These are phyloP conservation scores for Melampsora larici-populina DNA, from an alignment of 1,284 basidiomycete species.

Conservation along the genomic window DNA sequence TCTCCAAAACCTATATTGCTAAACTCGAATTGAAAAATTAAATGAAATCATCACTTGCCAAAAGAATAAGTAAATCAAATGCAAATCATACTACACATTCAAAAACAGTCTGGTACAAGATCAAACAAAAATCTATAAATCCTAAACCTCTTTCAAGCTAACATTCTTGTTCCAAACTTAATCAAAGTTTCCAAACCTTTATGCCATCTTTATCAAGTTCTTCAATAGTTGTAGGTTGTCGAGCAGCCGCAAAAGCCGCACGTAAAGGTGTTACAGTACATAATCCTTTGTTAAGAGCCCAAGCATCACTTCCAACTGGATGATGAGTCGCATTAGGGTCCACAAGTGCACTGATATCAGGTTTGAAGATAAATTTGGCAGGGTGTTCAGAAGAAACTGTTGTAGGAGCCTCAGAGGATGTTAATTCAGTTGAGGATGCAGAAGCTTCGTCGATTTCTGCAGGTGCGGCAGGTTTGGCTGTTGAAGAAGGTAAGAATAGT, in stretches of 20 bases:
- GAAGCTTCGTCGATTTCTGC: slow-evolving; percentile 24
- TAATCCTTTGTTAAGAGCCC: slow-evolving; percentile 34
- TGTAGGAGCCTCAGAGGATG: neutral
- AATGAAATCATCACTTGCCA: too few species aligned
- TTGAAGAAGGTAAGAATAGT: slow-evolving; percentile 17
- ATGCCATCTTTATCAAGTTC: neutral
- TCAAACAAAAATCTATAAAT: too few species aligned
- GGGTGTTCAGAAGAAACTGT: neutral
- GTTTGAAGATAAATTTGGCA: slow-evolving; percentile 35
- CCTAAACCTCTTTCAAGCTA: too few species aligned
- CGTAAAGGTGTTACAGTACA: slow-evolving; percentile 30
- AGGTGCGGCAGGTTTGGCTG: slow-evolving; percentile 1
- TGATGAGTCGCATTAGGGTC: slow-evolving; percentile 24
- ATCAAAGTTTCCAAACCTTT: slow-evolving; percentile 1
- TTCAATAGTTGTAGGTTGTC: neutral
- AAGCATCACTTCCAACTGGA: slow-evolving; percentile 24
- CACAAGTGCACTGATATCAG: slow-evolving; percentile 32
- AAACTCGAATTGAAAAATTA: too few species aligned
- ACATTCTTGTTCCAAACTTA: too few species aligned
- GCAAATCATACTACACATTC: too few species aligned
- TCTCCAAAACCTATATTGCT: too few species aligned
- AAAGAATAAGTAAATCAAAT: too few species aligned
- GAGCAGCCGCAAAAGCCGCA: slow-evolving; percentile 25
- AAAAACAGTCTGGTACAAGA: too few species aligned
- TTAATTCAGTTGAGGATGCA: neutral